Evolutionary conservation across 2,329 filamentous ascomycete genomes (phyloP).

Genomic region (Torrubiella hemipterigena): DNA sequence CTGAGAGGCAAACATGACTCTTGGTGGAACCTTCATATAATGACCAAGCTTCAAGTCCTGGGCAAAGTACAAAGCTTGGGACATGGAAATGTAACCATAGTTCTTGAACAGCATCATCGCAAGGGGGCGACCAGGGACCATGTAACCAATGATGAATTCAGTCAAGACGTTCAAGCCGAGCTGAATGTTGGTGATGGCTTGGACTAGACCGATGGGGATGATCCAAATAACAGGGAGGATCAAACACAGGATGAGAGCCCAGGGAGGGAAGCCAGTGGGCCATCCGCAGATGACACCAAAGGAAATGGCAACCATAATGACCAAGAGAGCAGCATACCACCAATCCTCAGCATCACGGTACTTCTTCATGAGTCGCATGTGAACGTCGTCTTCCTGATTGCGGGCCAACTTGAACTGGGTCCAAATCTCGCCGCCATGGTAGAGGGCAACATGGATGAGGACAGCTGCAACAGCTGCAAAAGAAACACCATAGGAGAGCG

Average conservation of each 20-base stretch:
- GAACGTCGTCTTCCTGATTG: constrained; percentile 44
- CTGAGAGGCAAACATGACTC: constrained; percentile 50
- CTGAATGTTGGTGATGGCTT: constrained; percentile 49
- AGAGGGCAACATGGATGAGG: constrained; percentile 41
- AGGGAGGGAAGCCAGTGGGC: constrained; percentile 45
- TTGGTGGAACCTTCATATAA: constrained; percentile 55
- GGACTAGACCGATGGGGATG: constrained; percentile 48
- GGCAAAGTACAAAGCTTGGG: constrained; percentile 51
- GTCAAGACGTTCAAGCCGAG: constrained; percentile 59
- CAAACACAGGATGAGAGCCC: constrained; percentile 46
- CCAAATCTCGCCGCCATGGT: constrained; percentile 43
- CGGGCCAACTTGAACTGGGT: constrained; percentile 42
- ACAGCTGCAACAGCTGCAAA: constrained; percentile 57
- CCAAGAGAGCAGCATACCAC: constrained; percentile 44
- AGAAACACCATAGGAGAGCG: constrained; percentile 47
- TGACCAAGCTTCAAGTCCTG: constrained; percentile 58
- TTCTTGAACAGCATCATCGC: constrained; percentile 73
- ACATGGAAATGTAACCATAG: constrained; percentile 59
- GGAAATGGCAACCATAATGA: constrained; percentile 40
- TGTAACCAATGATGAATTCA: constrained; percentile 64
- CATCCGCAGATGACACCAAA: constrained; percentile 42
- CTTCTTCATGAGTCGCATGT: constrained; percentile 51
- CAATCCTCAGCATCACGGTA: constrained; percentile 47
- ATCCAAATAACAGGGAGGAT: constrained; percentile 45
- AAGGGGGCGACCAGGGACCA: constrained; percentile 57